Evolutionary conservation across 1,284 basidiomycete species (phyloP), one percentile per base, ranked within the genome.

Genomic region (Austroboletus niveus): DNA sequence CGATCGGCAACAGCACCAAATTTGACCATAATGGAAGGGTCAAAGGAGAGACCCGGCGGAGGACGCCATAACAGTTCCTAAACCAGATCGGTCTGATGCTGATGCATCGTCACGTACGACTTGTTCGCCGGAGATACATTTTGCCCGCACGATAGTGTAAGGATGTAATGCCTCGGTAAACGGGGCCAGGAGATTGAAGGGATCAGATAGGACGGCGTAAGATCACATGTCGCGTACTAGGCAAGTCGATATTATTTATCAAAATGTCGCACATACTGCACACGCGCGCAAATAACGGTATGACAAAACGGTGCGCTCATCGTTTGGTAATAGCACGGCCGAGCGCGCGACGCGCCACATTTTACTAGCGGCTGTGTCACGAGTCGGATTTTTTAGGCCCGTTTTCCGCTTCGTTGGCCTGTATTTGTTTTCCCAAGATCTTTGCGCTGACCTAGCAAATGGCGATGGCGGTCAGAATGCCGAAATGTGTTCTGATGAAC

Each of bases 401-500:
- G 24, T 59, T 70, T 57, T 73, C 65, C 55, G 72, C 71, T 54
- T 72, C 72, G 44, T 70, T 60, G 47, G 72, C 69, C 60, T 78
- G 73, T 68, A 87, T 68, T 59, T 75, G 77, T 65, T 83, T 76
- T n/a, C 85, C 85, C 41, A 90, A 69, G 55, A 92, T 87, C 70
- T 90, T 92, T 56, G 88, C 89, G 65, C 87, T 81, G 58, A 91
- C 84, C 88, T 88, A 58, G 42, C 49, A 53, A 52, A 50, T 48
- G 43, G 51, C n/a, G 35, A 43, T 53, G 54, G 46, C 31, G 34
- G 38, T 58, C 55, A 56, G 45, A 52, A 41, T 47, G 47, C 55
- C 32, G 46, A 49, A 51, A 56, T 52, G 53, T 31, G 48, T 52
- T 40, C 48, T 52, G 41, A 53, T 49, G 56, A 38, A 53, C 31